These are phyloP conservation scores for Arctostaphylos glauca DNA, from an alignment of 148 eudicot species.

Conservation along the genomic window DNA sequence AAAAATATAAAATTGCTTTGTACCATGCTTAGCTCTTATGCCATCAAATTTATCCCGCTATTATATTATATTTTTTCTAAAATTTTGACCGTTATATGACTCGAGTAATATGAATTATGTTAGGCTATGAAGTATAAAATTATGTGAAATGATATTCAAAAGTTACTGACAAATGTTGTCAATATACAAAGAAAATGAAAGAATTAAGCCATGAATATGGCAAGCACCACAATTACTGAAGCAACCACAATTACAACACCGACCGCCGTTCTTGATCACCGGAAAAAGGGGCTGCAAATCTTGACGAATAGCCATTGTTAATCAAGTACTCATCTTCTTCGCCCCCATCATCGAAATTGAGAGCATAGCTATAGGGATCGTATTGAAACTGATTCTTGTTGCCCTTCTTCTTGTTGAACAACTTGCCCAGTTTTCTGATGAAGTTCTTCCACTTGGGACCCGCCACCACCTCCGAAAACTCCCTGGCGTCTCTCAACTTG, in stretches of 20 bases:
- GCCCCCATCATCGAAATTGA: slow-evolving; percentile 60
- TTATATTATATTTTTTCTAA: too few species aligned
- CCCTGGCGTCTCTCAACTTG: slow-evolving; percentile 40
- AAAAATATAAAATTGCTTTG: too few species aligned
- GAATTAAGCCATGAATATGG: background rate
- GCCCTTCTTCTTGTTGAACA: slow-evolving; percentile 34
- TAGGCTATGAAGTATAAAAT: too few species aligned
- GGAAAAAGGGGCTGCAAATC: slow-evolving; percentile 47
- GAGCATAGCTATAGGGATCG: slow-evolving; percentile 61
- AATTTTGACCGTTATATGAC: too few species aligned
- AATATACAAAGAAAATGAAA: background rate
- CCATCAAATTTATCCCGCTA: too few species aligned
- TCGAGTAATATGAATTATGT: too few species aligned
- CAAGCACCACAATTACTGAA: background rate
- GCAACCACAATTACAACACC: slow-evolving; percentile 8
- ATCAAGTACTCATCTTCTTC: slow-evolving; percentile 30
- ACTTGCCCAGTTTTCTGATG: slow-evolving; percentile 48
- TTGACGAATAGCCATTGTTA: slow-evolving; percentile 47
- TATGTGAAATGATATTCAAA: too few species aligned
- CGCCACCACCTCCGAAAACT: slow-evolving; percentile 55
- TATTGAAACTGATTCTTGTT: slow-evolving; percentile 40
- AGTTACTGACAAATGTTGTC: too few species aligned
- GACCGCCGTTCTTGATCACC: slow-evolving; percentile 19
- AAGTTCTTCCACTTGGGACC: slow-evolving; percentile 97
- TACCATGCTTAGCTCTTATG: too few species aligned